A percentile compares a stretch with the other conserved stretches of the same genome.
phyloP scores from a whole-genome alignment of 345 rosid species.

The Linum usitatissimum region DNA sequence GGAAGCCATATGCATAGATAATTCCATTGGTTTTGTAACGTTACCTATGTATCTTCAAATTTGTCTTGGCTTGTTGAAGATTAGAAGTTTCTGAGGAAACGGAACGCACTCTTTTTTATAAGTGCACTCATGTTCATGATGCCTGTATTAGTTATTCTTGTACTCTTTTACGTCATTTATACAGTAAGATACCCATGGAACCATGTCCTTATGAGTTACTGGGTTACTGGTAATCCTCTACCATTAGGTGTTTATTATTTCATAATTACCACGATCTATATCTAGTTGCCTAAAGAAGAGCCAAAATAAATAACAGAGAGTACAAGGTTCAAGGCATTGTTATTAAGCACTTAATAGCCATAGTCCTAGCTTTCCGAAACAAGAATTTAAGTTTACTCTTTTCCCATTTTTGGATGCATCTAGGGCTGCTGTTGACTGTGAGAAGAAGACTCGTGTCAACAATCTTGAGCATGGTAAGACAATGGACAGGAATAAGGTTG shows the following conservation, averaged over 20 bases:
- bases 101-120: too few relatives aligned
- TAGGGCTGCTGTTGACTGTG: constrained; percentile 64
- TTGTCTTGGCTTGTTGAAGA: too few relatives aligned
- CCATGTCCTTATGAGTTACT: background rate
- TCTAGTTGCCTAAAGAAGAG: background rate
- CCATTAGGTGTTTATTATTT: background rate
- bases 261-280: background rate
- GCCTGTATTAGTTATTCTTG: background rate
- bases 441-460: constrained; percentile 57
- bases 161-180: background rate
- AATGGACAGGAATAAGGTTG: constrained; percentile 48
- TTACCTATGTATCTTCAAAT: too few relatives aligned
- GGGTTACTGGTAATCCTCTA: background rate
- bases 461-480: constrained; percentile 49
- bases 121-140: too few relatives aligned
- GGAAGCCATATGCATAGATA: too few relatives aligned
- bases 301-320: background rate
- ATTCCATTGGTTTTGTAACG: too few relatives aligned
- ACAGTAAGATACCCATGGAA: background rate
- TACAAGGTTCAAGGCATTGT: background rate
- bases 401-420: constrained; percentile 4
- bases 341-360: background rate
- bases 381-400: background rate
- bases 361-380: background rate
- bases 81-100: too few relatives aligned